phyloP scores from a whole-genome alignment of 1,284 basidiomycete genomes.

The Athelia psychrophila region DNA sequence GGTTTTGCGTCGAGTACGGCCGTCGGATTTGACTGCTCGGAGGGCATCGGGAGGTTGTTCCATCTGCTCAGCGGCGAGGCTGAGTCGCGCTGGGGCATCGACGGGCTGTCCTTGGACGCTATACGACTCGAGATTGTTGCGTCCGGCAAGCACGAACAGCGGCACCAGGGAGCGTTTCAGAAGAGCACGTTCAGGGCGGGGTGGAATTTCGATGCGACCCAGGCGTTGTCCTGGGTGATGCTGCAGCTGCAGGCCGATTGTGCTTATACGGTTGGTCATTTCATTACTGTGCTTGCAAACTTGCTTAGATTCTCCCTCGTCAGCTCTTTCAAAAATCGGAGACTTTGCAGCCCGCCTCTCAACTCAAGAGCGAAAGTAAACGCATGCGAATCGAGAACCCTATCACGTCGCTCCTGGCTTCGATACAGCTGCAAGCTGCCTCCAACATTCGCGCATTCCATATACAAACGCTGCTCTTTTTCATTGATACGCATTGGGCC shows the following conservation, averaged over 20 bases:
- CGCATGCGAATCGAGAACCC: conserved; percentile 56
- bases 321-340: conserved; percentile 66
- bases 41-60: conserved; percentile 51
- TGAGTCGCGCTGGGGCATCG: conserved; percentile 60
- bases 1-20: background rate
- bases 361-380: conserved; percentile 35
- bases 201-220: conserved; percentile 63
- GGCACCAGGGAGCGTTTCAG: conserved; percentile 43
- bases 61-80: conserved; percentile 57
- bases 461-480: conserved; percentile 82
- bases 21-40: conserved; percentile 21
- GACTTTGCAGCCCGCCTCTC: conserved; percentile 40
- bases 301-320: conserved; percentile 13
- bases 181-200: conserved; percentile 69
- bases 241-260: conserved; percentile 86
- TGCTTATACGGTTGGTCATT: conserved; percentile 53
- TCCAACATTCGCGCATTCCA: conserved; percentile 45
- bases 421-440: conserved; percentile 37
- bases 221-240: conserved; percentile 79
- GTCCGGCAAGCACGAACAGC: conserved; percentile 5
- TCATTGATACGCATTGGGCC: conserved; percentile 75
- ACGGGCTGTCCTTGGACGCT: conserved; percentile 61
- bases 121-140: conserved; percentile 50
- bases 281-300: conserved; percentile 6
- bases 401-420: conserved; percentile 52